Evolutionary conservation across 352 stramenopile species (phyloP).

Genomic region (Pythium chondricola): DNA sequence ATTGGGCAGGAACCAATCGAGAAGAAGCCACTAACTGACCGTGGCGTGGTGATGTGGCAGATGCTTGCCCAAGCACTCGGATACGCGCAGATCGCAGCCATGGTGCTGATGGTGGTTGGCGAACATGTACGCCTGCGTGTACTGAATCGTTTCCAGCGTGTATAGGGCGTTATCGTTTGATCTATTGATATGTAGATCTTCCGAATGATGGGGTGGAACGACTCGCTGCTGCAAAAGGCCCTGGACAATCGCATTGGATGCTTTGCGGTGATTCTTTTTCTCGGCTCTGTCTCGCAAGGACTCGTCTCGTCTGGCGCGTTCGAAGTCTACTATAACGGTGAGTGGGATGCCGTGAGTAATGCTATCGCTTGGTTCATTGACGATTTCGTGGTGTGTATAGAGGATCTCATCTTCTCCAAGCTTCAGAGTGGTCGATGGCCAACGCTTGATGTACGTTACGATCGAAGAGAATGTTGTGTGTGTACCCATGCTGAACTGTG

Average conservation of each 20-base stretch:
- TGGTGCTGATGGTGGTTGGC: constrained; percentile 57
- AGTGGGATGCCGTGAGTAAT: neutral
- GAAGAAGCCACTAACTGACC: too few species aligned
- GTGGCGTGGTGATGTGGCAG: too few species aligned
- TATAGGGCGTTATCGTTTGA: neutral
- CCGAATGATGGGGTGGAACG: constrained; percentile 34
- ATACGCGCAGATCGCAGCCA: constrained; percentile 40
- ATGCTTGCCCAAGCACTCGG: constrained; percentile 36
- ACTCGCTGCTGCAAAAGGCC: constrained; percentile 50
- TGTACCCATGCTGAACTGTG: neutral
- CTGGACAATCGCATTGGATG: constrained; percentile 63
- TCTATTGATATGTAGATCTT: constrained; percentile 29
- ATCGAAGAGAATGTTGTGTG: neutral
- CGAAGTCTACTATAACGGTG: constrained; percentile 81
- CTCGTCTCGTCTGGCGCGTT: constrained; percentile 71
- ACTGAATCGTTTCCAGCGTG: neutral
- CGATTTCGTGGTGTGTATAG: constrained; percentile 18
- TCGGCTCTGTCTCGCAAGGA: constrained; percentile 52
- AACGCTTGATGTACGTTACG: constrained; percentile 41
- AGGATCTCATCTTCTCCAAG: constrained; percentile 72
- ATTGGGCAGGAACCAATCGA: too few species aligned
- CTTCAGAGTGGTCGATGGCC: constrained; percentile 60
- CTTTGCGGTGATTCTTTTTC: constrained; percentile 62
- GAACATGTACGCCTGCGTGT: constrained; percentile 64
- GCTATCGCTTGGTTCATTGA: neutral